phyloP scores from a whole-genome alignment of 345 rosid species.

The Noccaea bulbosa region DNA sequence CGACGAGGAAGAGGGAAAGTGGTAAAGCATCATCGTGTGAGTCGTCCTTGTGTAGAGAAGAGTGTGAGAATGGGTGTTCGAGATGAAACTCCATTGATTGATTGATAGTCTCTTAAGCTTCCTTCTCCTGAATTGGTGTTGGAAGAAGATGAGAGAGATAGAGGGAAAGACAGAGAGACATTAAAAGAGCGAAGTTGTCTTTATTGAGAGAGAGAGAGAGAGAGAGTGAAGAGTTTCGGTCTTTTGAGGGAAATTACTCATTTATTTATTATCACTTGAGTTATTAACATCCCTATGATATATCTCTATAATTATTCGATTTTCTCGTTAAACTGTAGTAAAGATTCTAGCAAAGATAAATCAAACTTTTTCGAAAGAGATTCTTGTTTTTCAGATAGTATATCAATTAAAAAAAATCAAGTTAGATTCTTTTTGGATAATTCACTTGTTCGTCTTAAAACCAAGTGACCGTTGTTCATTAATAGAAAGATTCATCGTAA shows the following conservation, averaged over 20 bases:
- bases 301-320: slow-evolving; percentile 19
- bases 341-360: slow-evolving; percentile 15
- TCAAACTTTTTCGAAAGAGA: background rate
- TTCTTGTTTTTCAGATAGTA: background rate
- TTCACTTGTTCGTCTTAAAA: background rate
- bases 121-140: slow-evolving; percentile 11
- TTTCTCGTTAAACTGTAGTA: slow-evolving; percentile 7
- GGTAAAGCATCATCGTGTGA: slow-evolving; percentile 25
- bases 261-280: slow-evolving; percentile 17
- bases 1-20: slow-evolving; percentile 57
- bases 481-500: no score
- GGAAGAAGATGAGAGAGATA: slow-evolving; percentile 11
- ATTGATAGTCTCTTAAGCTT: slow-evolving; percentile 32
- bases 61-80: slow-evolving; percentile 62
- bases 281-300: slow-evolving; percentile 33
- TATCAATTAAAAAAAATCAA: background rate
- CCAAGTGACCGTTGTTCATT: no score
- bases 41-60: slow-evolving; percentile 32
- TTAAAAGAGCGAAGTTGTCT: slow-evolving; percentile 42
- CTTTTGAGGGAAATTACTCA: slow-evolving; percentile 37
- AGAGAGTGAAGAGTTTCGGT: slow-evolving; percentile 18
- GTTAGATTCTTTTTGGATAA: background rate
- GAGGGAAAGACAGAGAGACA: slow-evolving; percentile 25
- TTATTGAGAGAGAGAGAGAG: slow-evolving; percentile 23
- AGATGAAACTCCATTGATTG: slow-evolving; percentile 73